Percentiles rank a stretch among this genome's conserved stretches.
Evolutionary conservation across 2,329 filamentous ascomycete species (phyloP).

Genomic region (Hymenoscyphus repandus): DNA sequence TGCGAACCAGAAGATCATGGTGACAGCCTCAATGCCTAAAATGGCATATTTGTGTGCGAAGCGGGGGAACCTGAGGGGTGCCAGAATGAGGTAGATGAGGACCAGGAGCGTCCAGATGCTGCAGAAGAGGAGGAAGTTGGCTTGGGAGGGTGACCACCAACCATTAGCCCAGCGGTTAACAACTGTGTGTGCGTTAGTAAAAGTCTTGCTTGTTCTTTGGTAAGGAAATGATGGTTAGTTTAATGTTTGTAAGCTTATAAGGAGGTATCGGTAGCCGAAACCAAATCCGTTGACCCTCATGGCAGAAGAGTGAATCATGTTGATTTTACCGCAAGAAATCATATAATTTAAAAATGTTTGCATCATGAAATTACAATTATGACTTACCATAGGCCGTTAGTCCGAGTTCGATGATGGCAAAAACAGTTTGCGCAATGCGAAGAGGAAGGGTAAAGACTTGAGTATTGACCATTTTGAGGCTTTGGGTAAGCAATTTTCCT

Average conservation of each 20-base stretch:
- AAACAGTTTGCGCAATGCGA: constrained; percentile 60
- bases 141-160: constrained; percentile 44
- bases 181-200: not conserved
- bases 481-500: not conserved
- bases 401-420: constrained; percentile 71
- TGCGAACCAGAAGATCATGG: constrained; percentile 85
- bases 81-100: constrained; percentile 63
- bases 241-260: not conserved
- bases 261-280: no score
- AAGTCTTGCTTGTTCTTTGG: no score
- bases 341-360: not conserved
- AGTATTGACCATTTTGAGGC: constrained; percentile 2
- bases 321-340: not conserved
- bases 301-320: not conserved
- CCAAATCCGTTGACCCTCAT: not conserved
- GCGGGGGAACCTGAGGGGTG: constrained; percentile 56
- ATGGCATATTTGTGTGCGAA: constrained; percentile 61
- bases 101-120: constrained; percentile 71
- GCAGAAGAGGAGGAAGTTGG: constrained; percentile 78
- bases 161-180: constrained; percentile 33
- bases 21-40: constrained; percentile 63
- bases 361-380: not conserved
- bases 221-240: no score
- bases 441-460: constrained; percentile 52
- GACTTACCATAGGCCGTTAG: constrained; percentile 66